Evolutionary conservation across 495 filamentous ascomycete genomes (phyloP), one percentile per base, ranked within the genome.

Genomic region (Lasiosphaeria hispida): DNA sequence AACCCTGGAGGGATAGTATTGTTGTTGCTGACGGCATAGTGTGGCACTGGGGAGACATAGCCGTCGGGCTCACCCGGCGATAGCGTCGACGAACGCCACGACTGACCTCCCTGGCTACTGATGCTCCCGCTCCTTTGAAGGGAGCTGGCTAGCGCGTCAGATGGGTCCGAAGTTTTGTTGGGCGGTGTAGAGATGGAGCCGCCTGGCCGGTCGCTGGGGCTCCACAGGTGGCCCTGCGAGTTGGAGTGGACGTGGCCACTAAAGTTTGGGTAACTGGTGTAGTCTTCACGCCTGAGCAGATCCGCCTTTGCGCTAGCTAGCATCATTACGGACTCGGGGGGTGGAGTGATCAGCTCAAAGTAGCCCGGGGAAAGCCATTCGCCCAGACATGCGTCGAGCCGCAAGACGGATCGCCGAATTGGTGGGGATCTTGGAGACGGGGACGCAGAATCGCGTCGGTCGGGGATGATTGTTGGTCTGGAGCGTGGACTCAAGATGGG

Each of bases 351-450:
- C 35, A 87, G 77, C 41, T 93, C 91, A 65, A 90, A 99, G 66
- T 99, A 99, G 65, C 91, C 87, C 4, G 90, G 90, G 4, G 87
- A 87, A 41, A 97, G 78, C 94, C 94, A 99, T 75, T 99, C 94
- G 13, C 95, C 95, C 3, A 97, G 80, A 67, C 92, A 95, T 0
- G 95, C 87, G 72, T 97, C 95, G 7, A 97, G 80, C 1, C 94
- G 87, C 48, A 97, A 68, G 7, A 84, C 72, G 2, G 82, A 76
- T 66, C 80, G 89, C 37, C 77, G 75, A 37, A 73, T 59, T 4
- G 45, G 51, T 9, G 38, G 18, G 14, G 57, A n/a, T 14, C 33
- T 49, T 10, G 54, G 49, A 18, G 14, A 19, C 7, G 13, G 49
- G 30, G 43, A 19, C 13, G 17, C 10, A 14, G 36, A 39, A 1